Evolutionary conservation across 1,139 yeast genomes (phyloP).

Genomic region (Schizosaccharomyces versatilis): DNA sequence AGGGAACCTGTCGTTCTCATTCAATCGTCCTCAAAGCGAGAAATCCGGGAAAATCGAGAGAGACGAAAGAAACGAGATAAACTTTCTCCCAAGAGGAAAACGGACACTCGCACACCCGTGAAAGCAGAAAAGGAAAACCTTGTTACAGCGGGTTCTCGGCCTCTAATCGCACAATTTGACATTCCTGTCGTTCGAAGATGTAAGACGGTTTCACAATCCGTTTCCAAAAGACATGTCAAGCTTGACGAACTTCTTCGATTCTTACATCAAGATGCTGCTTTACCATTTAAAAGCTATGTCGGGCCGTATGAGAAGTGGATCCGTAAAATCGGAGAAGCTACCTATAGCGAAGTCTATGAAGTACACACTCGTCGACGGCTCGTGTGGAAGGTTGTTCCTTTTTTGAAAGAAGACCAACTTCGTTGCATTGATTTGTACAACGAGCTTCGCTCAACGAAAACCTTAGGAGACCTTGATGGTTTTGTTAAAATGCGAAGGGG

Average conservation of each 20-base stretch:
- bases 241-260: not conserved
- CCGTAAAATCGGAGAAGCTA: slow-evolving; percentile 26
- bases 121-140: too few relatives aligned
- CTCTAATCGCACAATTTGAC: too few relatives aligned
- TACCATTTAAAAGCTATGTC: not conserved
- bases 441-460: slow-evolving; percentile 26
- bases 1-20: too few relatives aligned
- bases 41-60: too few relatives aligned
- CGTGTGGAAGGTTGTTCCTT: slow-evolving; percentile 30
- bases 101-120: too few relatives aligned
- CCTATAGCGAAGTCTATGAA: slow-evolving; percentile 26
- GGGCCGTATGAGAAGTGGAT: slow-evolving; percentile 1
- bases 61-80: too few relatives aligned
- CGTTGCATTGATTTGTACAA: slow-evolving; percentile 25
- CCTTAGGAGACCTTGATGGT: slow-evolving; percentile 22
- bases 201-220: too few relatives aligned
- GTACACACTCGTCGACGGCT: slow-evolving; percentile 9
- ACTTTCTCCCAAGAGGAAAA: too few relatives aligned
- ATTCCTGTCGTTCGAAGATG: too few relatives aligned
- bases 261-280: not conserved
- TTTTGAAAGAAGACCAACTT: slow-evolving; percentile 28
- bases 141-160: too few relatives aligned
- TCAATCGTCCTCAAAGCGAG: too few relatives aligned
- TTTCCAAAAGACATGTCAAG: too few relatives aligned
- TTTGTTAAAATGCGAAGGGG: slow-evolving; percentile 24